These are phyloP conservation scores for Potentilla sterilis DNA, from an alignment of 306 rosid genomes.

Conservation along the genomic window DNA sequence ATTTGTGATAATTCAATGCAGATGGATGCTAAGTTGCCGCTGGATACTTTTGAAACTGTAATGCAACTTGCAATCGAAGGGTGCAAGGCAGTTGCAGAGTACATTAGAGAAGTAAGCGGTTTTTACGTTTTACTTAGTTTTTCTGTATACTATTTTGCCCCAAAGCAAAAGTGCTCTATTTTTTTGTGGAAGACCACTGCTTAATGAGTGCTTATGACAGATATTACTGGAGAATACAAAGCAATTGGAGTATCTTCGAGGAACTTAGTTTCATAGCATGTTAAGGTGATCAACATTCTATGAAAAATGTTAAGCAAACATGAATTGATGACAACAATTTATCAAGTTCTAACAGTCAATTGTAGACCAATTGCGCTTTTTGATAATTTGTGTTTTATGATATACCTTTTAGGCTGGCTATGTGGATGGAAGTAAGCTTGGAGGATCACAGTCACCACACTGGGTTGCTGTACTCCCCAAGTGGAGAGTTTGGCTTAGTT, in stretches of 20 bases:
- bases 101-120: conserved; percentile 72
- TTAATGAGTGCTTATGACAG: conserved; percentile 36
- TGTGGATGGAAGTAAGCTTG: conserved; percentile 70
- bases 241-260: conserved; percentile 63
- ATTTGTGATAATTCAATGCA: conserved; percentile 27
- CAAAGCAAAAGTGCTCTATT: neutral
- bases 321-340: neutral
- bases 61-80: conserved; percentile 90
- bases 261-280: conserved; percentile 34
- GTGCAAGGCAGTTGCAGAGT: conserved; percentile 88
- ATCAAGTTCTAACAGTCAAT: neutral
- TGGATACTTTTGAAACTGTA: conserved; percentile 77
- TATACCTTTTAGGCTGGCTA: conserved; percentile 44
- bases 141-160: too few relatives aligned
- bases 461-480: conserved; percentile 50
- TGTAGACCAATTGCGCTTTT: neutral
- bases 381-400: neutral
- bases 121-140: too few relatives aligned
- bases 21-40: conserved; percentile 91
- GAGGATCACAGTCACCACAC: conserved; percentile 73
- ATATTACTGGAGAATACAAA: conserved; percentile 69
- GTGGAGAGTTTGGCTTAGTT: conserved; percentile 60
- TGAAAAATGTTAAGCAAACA: neutral
- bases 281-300: conserved; percentile 3
- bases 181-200: neutral